Conservation (phyloP, 805 yeast species). For the Hanseniaspora jakobsenii region DNA sequence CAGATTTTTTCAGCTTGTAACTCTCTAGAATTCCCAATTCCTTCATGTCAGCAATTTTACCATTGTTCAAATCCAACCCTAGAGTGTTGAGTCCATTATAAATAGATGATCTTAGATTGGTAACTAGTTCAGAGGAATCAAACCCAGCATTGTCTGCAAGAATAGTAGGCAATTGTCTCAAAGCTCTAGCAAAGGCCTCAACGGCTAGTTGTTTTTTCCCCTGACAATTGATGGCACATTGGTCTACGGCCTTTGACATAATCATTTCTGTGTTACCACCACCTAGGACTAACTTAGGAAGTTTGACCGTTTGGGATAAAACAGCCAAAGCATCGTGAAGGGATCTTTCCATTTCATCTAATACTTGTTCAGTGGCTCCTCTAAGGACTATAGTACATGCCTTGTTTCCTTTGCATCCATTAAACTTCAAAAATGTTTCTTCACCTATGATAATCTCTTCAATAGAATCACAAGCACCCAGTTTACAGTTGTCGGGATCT, state of each 20-base stretch:
- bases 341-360: slow-evolving; percentile 95
- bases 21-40: slow-evolving; percentile 88
- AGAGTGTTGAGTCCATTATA: slow-evolving; percentile 86
- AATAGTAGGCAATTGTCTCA: slow-evolving; percentile 89
- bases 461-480: slow-evolving; percentile 79
- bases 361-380: slow-evolving; percentile 93
- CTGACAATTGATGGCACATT: slow-evolving; percentile 76
- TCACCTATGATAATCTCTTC: slow-evolving; percentile 93
- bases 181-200: slow-evolving; percentile 86
- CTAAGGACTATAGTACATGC: slow-evolving; percentile 93
- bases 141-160: slow-evolving; percentile 95
- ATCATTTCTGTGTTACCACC: slow-evolving; percentile 94
- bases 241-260: slow-evolving; percentile 94
- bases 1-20: slow-evolving; percentile 82
- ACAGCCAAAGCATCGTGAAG: slow-evolving; percentile 94
- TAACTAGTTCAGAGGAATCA: slow-evolving; percentile 83
- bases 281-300: slow-evolving; percentile 83
- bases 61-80: slow-evolving; percentile 78
- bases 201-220: slow-evolving; percentile 92
- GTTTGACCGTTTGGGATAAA: slow-evolving; percentile 83
- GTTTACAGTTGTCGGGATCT: slow-evolving; percentile 68
- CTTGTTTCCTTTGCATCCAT: slow-evolving; percentile 91
- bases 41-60: slow-evolving; percentile 85
- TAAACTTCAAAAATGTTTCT: slow-evolving; percentile 74
- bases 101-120: slow-evolving; percentile 71